These are phyloP conservation scores for Xylaria sp. DNA, from an alignment of 2,329 filamentous ascomycete genomes.

Conservation along the genomic window DNA sequence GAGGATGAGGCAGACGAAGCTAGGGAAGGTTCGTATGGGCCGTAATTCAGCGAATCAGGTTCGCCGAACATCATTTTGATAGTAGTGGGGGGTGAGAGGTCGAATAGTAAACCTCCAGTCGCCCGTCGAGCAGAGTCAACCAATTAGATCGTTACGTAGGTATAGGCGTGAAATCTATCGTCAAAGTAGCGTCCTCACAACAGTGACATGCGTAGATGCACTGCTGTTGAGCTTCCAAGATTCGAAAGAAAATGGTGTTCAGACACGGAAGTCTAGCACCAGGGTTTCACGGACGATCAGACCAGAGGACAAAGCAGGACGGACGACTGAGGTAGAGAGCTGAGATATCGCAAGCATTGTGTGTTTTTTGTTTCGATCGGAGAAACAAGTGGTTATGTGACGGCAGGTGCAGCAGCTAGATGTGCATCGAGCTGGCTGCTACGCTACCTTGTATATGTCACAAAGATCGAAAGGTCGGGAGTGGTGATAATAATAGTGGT, in stretches of 20 bases:
- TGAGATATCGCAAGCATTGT: conserved; percentile 67
- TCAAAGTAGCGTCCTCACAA: conserved; percentile 52
- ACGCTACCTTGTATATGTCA: conserved; percentile 42
- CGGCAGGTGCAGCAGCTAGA: conserved; percentile 51
- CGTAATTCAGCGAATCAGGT: conserved; percentile 63
- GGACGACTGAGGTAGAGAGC: conserved; percentile 68
- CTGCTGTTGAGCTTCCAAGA: conserved; percentile 53
- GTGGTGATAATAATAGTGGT: neutral
- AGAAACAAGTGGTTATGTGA: conserved; percentile 48
- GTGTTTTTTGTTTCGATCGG: conserved; percentile 49
- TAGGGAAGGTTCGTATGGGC: conserved; percentile 75
- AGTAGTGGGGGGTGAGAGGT: conserved; percentile 44
- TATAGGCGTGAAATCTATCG: conserved; percentile 54
- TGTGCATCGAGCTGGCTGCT: conserved; percentile 47
- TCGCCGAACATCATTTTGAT: conserved; percentile 69
- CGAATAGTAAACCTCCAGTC: conserved; percentile 60
- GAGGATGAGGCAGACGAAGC: conserved; percentile 81
- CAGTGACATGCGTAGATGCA: conserved; percentile 48
- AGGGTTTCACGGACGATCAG: conserved; percentile 65
- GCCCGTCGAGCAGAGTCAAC: conserved; percentile 64
- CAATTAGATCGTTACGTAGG: conserved; percentile 56
- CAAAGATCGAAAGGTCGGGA: conserved; percentile 25
- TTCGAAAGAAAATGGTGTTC: conserved; percentile 58
- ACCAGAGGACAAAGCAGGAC: conserved; percentile 70
- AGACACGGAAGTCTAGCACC: conserved; percentile 56